A percentile compares a stretch with the other conserved stretches of the same genome.
These are phyloP conservation scores for Dryas drummondii DNA, from an alignment of 306 rosid species.

Conservation along the genomic window DNA sequence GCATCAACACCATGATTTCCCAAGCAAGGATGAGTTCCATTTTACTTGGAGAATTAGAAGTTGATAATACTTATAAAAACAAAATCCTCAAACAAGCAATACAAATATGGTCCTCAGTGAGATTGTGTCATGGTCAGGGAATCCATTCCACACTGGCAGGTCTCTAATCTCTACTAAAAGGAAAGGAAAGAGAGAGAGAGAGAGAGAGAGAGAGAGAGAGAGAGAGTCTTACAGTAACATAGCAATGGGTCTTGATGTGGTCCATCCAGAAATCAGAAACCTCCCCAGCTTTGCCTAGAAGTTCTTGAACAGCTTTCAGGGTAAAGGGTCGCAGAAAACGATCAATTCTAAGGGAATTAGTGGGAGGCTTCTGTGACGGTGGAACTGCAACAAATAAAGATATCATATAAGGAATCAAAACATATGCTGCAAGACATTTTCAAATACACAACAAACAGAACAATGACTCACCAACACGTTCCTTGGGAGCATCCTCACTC, in stretches of 20 bases:
- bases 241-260: constrained; percentile 98
- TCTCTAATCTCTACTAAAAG: not conserved
- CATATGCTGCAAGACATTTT: not conserved
- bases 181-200: too few relatives aligned
- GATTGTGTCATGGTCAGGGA: too few relatives aligned
- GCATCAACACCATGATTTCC: constrained; percentile 28
- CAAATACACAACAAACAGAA: constrained; percentile 10
- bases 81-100: not conserved
- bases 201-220: not conserved
- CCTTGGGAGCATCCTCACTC: constrained; percentile 66
- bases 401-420: constrained; percentile 3
- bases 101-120: too few relatives aligned
- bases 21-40: not conserved
- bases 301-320: constrained; percentile 93
- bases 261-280: constrained; percentile 95
- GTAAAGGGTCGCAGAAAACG: constrained; percentile 94
- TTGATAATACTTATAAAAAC: not conserved
- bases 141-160: not conserved
- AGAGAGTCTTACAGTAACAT: constrained; percentile 71
- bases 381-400: constrained; percentile 63
- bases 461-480: constrained; percentile 77
- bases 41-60: not conserved
- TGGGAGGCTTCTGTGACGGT: constrained; percentile 68
- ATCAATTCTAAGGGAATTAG: constrained; percentile 80
- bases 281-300: constrained; percentile 79